phyloP scores from a whole-genome alignment of 306 rosid genomes.

The Alnus rubra region DNA sequence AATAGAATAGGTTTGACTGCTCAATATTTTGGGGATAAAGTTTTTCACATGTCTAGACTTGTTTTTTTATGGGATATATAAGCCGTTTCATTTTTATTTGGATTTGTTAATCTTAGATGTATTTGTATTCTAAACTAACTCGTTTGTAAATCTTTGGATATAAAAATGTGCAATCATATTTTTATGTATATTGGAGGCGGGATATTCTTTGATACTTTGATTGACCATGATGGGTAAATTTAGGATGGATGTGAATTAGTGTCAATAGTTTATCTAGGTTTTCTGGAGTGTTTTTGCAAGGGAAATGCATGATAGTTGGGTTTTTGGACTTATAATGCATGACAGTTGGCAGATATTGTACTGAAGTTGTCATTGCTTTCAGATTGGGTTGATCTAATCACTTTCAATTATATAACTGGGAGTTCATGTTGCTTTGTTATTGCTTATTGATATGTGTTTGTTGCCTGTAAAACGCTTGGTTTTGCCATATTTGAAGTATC shows the following conservation, averaged over 20 bases:
- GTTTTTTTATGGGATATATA: not conserved
- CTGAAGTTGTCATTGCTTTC: not conserved
- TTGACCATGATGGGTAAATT: no score
- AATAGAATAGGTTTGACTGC: conserved; percentile 12
- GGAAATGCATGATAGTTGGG: conserved; percentile 1
- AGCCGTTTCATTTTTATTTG: not conserved
- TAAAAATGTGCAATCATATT: not conserved
- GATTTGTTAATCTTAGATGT: not conserved
- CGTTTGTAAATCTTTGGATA: not conserved
- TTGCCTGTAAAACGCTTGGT: conserved; percentile 7
- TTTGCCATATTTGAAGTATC: conserved; percentile 19
- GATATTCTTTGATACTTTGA: not conserved
- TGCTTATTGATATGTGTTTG: conserved; percentile 10
- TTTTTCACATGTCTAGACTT: not conserved
- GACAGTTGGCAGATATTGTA: conserved; percentile 7
- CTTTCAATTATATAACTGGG: not conserved
- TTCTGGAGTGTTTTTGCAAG: no score
- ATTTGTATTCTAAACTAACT: not conserved
- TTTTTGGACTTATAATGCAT: conserved; percentile 12
- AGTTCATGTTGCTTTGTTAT: conserved; percentile 9
- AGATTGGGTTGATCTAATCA: not conserved
- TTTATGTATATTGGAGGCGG: not conserved
- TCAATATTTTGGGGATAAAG: not conserved
- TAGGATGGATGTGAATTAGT: not conserved
- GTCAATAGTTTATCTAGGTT: not conserved